These are phyloP conservation scores for Penicillium sp. DNA, from an alignment of 2,329 filamentous ascomycete species.

Conservation along the genomic window DNA sequence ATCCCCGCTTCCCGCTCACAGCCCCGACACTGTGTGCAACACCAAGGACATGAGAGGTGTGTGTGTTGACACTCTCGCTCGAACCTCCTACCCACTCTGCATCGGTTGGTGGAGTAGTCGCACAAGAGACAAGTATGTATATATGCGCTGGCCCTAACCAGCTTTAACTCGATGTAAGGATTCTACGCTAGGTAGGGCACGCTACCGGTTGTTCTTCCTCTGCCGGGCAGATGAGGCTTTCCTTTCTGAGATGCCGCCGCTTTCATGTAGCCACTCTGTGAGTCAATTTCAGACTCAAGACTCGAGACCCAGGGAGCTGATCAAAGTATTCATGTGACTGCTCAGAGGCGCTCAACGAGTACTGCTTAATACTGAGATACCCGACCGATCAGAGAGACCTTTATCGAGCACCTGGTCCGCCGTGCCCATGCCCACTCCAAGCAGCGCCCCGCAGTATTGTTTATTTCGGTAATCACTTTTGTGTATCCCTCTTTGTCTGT, in stretches of 20 bases:
- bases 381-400: constrained; percentile 6
- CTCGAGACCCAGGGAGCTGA: not conserved
- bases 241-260: not conserved
- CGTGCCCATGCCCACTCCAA: constrained; percentile 5
- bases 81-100: too few species aligned
- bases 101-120: too few species aligned
- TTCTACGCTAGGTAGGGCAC: not conserved
- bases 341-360: constrained; percentile 1
- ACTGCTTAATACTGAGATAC: constrained; percentile 8
- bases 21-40: too few species aligned
- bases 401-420: constrained; percentile 12
- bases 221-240: constrained; percentile 10
- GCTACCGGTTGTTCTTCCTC: constrained; percentile 5
- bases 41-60: too few species aligned
- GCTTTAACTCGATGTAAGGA: too few species aligned
- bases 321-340: constrained; percentile 1
- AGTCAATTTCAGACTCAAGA: not conserved
- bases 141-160: too few species aligned
- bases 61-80: too few species aligned
- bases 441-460: constrained; percentile 8
- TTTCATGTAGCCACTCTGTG: not conserved
- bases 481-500: constrained; percentile 5
- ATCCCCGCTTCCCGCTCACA: too few species aligned
- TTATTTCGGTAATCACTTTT: constrained; percentile 10
- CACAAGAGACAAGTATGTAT: too few species aligned